phyloP scores from a whole-genome alignment of 176 grass and related monocot species.

The Zoysia pacifica region DNA sequence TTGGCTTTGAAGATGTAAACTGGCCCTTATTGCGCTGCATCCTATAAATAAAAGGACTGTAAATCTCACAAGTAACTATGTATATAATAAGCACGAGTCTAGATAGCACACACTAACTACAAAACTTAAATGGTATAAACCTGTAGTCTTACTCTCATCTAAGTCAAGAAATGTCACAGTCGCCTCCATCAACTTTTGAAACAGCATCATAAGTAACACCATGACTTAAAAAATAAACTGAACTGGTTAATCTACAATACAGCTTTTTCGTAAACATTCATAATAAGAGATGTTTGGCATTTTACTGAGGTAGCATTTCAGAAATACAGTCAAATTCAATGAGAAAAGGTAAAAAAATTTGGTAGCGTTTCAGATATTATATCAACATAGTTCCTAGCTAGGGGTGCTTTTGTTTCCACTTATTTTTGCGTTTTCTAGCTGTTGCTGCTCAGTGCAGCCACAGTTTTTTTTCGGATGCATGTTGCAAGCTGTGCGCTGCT shows the following conservation, averaged over 20 bases:
- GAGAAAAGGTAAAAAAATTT: conserved; percentile 7
- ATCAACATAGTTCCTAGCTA: background rate
- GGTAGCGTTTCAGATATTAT: conserved; percentile 12
- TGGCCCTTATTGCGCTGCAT: conserved; percentile 98
- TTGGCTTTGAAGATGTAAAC: conserved; percentile 96
- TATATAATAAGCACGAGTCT: background rate
- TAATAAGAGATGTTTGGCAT: background rate
- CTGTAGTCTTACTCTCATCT: background rate
- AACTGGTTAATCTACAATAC: background rate
- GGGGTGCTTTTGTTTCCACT: no score
- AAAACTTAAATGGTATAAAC: background rate
- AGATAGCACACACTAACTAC: conserved; percentile 3
- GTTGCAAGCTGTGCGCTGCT: no score
- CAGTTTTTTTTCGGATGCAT: no score
- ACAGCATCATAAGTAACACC: background rate
- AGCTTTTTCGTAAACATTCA: background rate
- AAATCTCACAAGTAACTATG: background rate
- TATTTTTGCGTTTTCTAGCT: no score
- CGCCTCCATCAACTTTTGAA: conserved; percentile 11
- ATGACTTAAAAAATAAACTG: background rate
- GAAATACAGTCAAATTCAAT: background rate
- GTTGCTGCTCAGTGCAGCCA: no score
- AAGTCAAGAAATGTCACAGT: conserved; percentile 4
- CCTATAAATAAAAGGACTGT: conserved; percentile 49
- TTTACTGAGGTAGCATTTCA: background rate